Conservation (phyloP, 805 yeast genomes). For the Wickerhamiella azyma region DNA sequence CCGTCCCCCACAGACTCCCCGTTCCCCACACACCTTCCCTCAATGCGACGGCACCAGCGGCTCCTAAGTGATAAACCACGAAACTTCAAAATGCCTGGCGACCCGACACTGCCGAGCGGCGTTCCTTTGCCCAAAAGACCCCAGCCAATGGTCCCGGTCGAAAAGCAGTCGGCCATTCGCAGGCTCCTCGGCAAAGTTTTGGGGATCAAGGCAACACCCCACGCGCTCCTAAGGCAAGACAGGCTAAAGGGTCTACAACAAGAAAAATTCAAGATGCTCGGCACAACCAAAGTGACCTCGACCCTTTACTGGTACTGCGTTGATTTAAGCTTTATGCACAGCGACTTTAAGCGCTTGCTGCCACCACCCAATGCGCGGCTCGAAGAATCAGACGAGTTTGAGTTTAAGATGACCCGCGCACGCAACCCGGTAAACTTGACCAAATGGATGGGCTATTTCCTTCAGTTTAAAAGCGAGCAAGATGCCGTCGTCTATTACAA, state of each 20-base stretch:
- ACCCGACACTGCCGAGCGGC: background rate
- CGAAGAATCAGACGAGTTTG: constrained; percentile 13
- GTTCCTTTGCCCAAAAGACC: constrained; percentile 10
- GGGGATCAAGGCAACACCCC: background rate
- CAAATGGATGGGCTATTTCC: constrained; percentile 38
- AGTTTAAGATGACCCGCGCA: constrained; percentile 34
- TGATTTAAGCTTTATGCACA: constrained; percentile 21
- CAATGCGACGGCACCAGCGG: background rate
- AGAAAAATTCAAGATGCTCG: constrained; percentile 12
- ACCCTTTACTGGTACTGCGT: constrained; percentile 25
- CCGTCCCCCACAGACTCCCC: background rate
- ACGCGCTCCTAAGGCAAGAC: constrained; percentile 1
- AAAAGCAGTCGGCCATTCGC: constrained; percentile 4
- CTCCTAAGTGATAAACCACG: background rate
- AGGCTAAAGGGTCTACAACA: constrained; percentile 4
- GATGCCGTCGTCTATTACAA: constrained; percentile 40
- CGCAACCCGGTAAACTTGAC: constrained; percentile 34
- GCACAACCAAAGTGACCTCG: constrained; percentile 17
- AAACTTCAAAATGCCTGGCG: background rate
- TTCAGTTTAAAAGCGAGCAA: constrained; percentile 35
- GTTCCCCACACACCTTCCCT: background rate
- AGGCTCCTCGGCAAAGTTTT: constrained; percentile 10
- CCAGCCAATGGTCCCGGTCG: constrained; percentile 9
- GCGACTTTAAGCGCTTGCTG: constrained; percentile 24
- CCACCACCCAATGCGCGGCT: constrained; percentile 18